Percentiles rank a stretch among this genome's conserved stretches.
phyloP scores from a whole-genome alignment of 2,329 filamentous ascomycete species.

The Aspergillus pseudotamarii region DNA sequence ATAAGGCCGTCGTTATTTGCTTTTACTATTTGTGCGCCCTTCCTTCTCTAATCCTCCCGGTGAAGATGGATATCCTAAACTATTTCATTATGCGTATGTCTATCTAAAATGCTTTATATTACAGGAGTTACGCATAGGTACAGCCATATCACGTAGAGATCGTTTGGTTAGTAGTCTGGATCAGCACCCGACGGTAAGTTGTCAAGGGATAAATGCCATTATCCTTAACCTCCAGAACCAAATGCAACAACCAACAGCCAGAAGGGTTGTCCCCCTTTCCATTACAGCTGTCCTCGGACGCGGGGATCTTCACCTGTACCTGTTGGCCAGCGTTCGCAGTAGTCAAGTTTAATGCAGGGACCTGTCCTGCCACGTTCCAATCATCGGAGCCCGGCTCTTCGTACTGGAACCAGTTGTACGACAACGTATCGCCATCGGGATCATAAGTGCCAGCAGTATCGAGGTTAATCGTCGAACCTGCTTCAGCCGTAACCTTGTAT shows the following conservation, averaged over 20 bases:
- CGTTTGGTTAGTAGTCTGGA: background rate
- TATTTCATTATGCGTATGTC: background rate
- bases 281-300: background rate
- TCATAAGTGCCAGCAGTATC: background rate
- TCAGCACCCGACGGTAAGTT: background rate
- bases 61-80: no score
- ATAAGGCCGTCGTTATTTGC: no score
- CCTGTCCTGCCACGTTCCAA: background rate
- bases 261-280: background rate
- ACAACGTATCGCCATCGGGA: constrained; percentile 4
- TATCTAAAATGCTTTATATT: background rate
- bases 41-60: no score
- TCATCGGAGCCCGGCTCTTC: constrained; percentile 2
- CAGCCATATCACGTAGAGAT: background rate
- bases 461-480: background rate
- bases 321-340: background rate
- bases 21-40: no score
- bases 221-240: background rate
- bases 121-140: background rate
- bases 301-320: background rate
- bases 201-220: background rate
- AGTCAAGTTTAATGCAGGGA: background rate
- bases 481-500: background rate
- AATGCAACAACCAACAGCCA: background rate
- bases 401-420: constrained; percentile 10